Percentiles rank a stretch among this genome's conserved stretches.
phyloP scores from a whole-genome alignment of 129 eudicot species.

The Rutidosis leptorrhynchoides region DNA sequence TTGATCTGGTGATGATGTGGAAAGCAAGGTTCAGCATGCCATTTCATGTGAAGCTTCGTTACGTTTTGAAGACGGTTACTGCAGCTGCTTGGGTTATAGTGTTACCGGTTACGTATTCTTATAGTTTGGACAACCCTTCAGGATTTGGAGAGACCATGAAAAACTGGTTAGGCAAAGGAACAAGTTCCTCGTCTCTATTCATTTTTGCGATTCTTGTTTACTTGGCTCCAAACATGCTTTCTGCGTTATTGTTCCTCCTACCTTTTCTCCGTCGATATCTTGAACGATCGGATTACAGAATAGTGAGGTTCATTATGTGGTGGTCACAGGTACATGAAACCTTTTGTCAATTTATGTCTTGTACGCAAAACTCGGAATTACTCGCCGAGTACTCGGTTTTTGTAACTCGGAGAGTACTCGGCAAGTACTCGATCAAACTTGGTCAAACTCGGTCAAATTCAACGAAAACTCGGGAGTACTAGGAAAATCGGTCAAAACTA shows the following conservation, averaged over 20 bases:
- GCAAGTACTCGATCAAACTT: too few species aligned
- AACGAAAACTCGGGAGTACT: too few species aligned
- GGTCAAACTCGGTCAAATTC: too few species aligned
- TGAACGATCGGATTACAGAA: constrained; percentile 76
- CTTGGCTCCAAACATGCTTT: constrained; percentile 79
- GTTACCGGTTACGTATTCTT: constrained; percentile 84
- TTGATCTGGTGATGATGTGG: constrained; percentile 85
- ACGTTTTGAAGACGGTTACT: constrained; percentile 60
- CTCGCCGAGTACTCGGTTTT: too few species aligned
- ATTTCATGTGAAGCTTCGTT: constrained; percentile 79
- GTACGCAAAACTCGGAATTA: too few species aligned
- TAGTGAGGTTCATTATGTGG: constrained; percentile 93
- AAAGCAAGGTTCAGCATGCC: constrained; percentile 88
- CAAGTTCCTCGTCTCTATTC: constrained; percentile 65
- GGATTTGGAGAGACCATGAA: constrained; percentile 78
- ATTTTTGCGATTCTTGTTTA: constrained; percentile 74
- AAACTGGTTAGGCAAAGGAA: constrained; percentile 72
- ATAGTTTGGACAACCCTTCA: constrained; percentile 75
- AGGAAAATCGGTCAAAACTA: too few species aligned
- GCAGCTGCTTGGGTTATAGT: constrained; percentile 88
- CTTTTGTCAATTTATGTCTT: background rate
- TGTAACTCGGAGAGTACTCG: too few species aligned
- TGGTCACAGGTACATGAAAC: constrained; percentile 80
- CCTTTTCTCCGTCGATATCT: constrained; percentile 71
- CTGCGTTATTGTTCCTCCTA: constrained; percentile 67